Percentiles rank a stretch among this genome's conserved stretches.
Conservation (phyloP, 2,329 filamentous ascomycete species). For the Xylaria sp. region DNA sequence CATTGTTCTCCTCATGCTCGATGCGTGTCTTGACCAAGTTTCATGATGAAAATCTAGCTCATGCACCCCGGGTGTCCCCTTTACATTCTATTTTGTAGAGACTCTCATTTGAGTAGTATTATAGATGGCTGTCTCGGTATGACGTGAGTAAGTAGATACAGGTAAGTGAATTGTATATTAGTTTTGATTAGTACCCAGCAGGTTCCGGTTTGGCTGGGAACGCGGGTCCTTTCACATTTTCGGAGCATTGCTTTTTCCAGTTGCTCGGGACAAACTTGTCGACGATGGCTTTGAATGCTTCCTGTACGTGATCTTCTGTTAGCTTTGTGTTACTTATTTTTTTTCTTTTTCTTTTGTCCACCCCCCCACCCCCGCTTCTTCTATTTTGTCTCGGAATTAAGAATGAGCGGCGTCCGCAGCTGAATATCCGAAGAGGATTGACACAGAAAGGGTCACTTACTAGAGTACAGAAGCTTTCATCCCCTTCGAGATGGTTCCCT, state of each 20-base stretch:
- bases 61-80: neutral
- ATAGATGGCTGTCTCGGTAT: neutral
- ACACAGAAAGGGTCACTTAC: conserved; percentile 57
- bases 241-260: conserved; percentile 72
- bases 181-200: conserved; percentile 57
- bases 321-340: conserved; percentile 2
- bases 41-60: neutral
- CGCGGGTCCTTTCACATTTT: conserved; percentile 56
- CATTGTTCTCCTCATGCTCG: neutral
- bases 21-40: neutral
- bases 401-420: neutral
- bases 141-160: neutral
- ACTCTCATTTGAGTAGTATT: neutral
- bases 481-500: conserved; percentile 86
- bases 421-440: neutral
- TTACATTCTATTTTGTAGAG: neutral
- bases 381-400: neutral
- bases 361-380: too few species aligned
- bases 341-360: neutral
- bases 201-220: conserved; percentile 63
- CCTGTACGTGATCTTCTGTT: conserved; percentile 56
- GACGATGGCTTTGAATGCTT: conserved; percentile 91
- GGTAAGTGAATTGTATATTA: neutral
- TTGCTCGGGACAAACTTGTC: conserved; percentile 87
- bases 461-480: conserved; percentile 91